Conservation (phyloP, 306 rosid genomes). For the Vicia sativa region DNA sequence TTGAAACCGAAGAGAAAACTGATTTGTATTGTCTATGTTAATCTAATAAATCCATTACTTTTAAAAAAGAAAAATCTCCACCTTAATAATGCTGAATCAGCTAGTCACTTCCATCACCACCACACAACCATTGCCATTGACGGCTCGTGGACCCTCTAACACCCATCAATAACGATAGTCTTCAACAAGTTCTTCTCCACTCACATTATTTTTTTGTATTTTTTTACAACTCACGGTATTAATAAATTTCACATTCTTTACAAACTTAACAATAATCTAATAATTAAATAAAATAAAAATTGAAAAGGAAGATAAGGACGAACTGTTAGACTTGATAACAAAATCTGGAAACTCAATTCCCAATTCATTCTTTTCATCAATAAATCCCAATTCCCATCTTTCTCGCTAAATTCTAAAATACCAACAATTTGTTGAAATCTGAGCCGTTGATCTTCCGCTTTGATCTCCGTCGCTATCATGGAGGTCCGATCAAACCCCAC, state of each 20-base stretch:
- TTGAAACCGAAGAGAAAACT: too few species aligned
- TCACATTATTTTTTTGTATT: background rate
- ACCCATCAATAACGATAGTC: background rate
- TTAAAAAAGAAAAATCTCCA: background rate
- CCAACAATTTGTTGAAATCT: constrained; percentile 30
- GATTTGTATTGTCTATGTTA: too few species aligned
- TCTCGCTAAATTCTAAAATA: background rate
- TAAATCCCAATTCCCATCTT: too few species aligned
- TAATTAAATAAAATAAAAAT: too few species aligned
- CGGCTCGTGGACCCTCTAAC: background rate
- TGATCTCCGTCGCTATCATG: constrained; percentile 54
- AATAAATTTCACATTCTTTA: background rate
- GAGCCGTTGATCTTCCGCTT: constrained; percentile 32
- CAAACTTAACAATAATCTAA: background rate
- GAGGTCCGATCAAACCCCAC: constrained; percentile 72
- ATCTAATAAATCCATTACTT: too few species aligned
- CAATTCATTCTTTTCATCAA: too few species aligned
- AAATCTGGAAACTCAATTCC: background rate
- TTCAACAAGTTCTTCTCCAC: background rate
- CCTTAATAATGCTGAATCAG: background rate
- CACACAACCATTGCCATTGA: background rate
- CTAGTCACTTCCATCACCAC: background rate
- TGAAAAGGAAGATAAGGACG: too few species aligned
- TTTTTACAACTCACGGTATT: too few species aligned
- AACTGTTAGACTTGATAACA: too few species aligned